phyloP scores from a whole-genome alignment of 2,329 filamentous ascomycete genomes.

The Sordariomycetes sp. region DNA sequence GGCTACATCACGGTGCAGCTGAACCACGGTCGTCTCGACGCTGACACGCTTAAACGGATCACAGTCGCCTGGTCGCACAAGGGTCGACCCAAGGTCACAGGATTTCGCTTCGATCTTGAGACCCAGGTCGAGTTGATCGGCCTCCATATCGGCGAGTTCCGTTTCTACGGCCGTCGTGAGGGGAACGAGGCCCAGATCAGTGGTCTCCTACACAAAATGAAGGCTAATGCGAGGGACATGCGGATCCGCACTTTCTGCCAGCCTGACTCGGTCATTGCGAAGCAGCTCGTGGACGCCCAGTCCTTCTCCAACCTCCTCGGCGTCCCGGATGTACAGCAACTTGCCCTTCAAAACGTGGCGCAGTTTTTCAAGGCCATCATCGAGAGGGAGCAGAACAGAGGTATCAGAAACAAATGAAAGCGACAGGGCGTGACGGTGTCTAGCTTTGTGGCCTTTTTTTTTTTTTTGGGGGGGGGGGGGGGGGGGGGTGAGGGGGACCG shows the following conservation, averaged over 20 bases:
- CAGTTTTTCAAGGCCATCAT: slow-evolving; percentile 40
- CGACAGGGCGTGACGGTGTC: slow-evolving; percentile 7
- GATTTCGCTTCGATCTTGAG: slow-evolving; percentile 46
- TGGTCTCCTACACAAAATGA: slow-evolving; percentile 37
- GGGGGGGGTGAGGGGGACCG: neutral
- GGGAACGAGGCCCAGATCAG: slow-evolving; percentile 26
- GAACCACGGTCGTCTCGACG: slow-evolving; percentile 38
- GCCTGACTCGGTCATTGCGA: slow-evolving; percentile 42
- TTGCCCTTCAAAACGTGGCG: slow-evolving; percentile 33
- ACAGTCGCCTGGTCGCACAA: slow-evolving; percentile 36
- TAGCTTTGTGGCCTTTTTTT: neutral
- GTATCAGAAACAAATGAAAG: slow-evolving; percentile 11
- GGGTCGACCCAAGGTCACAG: slow-evolving; percentile 39
- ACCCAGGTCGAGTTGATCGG: slow-evolving; percentile 43
- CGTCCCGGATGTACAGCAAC: slow-evolving; percentile 25
- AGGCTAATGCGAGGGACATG: slow-evolving; percentile 36
- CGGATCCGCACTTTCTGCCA: slow-evolving; percentile 42
- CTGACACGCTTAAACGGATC: slow-evolving; percentile 35
- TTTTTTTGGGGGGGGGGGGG: slow-evolving; percentile 3
- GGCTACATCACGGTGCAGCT: slow-evolving; percentile 38
- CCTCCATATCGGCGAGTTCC: slow-evolving; percentile 36
- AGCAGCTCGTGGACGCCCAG: slow-evolving; percentile 41
- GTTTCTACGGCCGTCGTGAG: slow-evolving; percentile 36
- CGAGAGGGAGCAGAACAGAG: slow-evolving; percentile 25
- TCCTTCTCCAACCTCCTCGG: slow-evolving; percentile 35